Evolutionary conservation across 805 yeast genomes (phyloP).

Genomic region (Candida takata): DNA sequence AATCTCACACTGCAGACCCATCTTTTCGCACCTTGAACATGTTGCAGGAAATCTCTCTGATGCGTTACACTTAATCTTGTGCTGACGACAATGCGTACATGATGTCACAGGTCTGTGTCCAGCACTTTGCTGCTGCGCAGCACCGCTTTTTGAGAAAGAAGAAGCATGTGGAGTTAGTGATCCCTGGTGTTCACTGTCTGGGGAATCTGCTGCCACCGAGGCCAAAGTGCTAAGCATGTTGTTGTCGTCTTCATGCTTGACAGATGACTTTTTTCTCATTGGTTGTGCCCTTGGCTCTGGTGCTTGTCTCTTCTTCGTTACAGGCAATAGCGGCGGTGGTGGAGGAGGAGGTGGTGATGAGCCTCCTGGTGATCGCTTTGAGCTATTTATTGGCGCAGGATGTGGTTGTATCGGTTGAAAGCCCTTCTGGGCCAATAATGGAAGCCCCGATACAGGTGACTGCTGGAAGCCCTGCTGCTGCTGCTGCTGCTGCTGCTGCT

Average conservation of each 20-base stretch:
- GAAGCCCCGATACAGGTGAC: not conserved
- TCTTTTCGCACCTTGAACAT: conserved; percentile 75
- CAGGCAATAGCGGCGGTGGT: too few relatives aligned
- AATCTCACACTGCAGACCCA: conserved; percentile 76
- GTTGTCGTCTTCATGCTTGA: conserved; percentile 8
- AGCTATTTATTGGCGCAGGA: too few relatives aligned
- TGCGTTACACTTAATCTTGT: conserved; percentile 90
- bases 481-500: not conserved
- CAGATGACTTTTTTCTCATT: conserved; percentile 4
- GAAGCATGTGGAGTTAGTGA: too few relatives aligned
- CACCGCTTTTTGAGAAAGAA: too few relatives aligned
- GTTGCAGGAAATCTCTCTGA: conserved; percentile 74
- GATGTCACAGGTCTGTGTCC: conserved; percentile 87
- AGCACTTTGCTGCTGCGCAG: conserved; percentile 24
- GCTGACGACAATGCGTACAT: conserved; percentile 92
- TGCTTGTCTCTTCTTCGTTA: conserved; percentile 11
- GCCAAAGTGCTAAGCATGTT: conserved; percentile 14
- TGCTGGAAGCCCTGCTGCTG: not conserved
- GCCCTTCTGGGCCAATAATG: not conserved
- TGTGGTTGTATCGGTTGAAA: conserved; percentile 6
- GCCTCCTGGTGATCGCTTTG: too few relatives aligned
- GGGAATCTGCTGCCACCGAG: conserved; percentile 10
- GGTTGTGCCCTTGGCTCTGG: conserved; percentile 2
- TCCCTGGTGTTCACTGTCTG: conserved; percentile 1
- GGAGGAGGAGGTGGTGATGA: too few relatives aligned